These are phyloP conservation scores for Kluyveromyces sp. DNA, from an alignment of 1,139 yeast genomes.

Conservation along the genomic window DNA sequence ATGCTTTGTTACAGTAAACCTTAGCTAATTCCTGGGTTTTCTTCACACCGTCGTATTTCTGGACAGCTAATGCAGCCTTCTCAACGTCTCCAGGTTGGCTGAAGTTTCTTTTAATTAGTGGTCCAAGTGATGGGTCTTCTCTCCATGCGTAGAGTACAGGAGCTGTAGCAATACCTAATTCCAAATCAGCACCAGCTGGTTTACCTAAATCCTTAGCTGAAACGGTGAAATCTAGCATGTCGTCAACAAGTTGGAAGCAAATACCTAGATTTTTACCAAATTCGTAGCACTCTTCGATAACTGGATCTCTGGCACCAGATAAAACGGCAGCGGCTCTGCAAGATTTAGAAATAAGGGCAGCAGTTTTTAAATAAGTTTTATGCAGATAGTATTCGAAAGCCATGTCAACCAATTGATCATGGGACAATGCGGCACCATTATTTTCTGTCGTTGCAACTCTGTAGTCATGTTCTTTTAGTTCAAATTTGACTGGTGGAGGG, in stretches of 20 bases:
- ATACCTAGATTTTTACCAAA: conserved; percentile 91
- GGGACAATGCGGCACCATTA: conserved; percentile 36
- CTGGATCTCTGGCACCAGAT: conserved; percentile 68
- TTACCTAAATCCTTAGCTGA: conserved; percentile 80
- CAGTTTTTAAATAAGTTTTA: conserved; percentile 92
- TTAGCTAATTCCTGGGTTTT: conserved; percentile 74
- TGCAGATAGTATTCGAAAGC: conserved; percentile 93
- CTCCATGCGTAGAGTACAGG: conserved; percentile 95
- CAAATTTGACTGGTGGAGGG: conserved; percentile 56
- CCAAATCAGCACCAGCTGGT: conserved; percentile 92
- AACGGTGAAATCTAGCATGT: conserved; percentile 87
- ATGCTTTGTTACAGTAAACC: conserved; percentile 68
- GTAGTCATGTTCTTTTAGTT: conserved; percentile 53
- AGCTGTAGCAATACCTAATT: conserved; percentile 93
- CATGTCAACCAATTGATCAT: conserved; percentile 65
- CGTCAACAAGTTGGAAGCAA: conserved; percentile 95
- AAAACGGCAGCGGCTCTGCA: conserved; percentile 90
- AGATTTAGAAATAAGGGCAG: conserved; percentile 90
- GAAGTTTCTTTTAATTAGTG: conserved; percentile 76
- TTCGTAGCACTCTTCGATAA: conserved; percentile 78
- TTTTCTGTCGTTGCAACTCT: conserved; percentile 39
- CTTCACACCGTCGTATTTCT: conserved; percentile 62
- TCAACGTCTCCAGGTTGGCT: conserved; percentile 76
- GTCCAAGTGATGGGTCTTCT: conserved; percentile 76
- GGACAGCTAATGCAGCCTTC: conserved; percentile 66